phyloP scores from a whole-genome alignment of 257 asterid species.

The Nicotiana undulata region DNA sequence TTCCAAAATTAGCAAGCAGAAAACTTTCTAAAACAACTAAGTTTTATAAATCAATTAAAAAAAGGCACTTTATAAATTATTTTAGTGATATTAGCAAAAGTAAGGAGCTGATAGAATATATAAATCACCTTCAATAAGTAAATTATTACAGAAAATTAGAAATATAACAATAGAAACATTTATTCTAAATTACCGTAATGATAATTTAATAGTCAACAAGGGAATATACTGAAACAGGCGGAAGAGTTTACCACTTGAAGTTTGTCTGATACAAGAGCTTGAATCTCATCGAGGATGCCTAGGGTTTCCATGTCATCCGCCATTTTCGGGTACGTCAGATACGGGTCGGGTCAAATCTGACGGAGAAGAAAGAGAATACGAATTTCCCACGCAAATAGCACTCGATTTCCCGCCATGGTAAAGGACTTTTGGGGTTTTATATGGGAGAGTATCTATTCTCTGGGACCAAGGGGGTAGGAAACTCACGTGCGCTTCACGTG shows the following conservation, averaged over 20 bases:
- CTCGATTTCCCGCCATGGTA: conserved; percentile 58
- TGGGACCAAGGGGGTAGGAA: neutral
- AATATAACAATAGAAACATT: neutral
- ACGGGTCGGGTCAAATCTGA: conserved; percentile 11
- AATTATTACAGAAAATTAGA: neutral
- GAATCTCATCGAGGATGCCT: conserved; percentile 71
- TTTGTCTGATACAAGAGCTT: conserved; percentile 69
- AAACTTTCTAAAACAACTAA: neutral
- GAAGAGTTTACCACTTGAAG: conserved; percentile 79
- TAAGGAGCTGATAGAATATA: neutral
- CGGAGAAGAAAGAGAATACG: neutral
- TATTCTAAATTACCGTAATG: neutral
- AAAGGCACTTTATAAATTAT: neutral
- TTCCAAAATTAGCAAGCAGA: neutral
- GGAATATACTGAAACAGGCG: neutral
- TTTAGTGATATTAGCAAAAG: neutral
- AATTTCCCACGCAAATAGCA: conserved; percentile 25
- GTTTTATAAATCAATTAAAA: neutral
- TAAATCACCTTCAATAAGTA: neutral
- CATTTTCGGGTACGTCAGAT: conserved; percentile 30
- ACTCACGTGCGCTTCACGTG: neutral
- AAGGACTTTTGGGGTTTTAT: neutral
- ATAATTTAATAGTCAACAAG: neutral
- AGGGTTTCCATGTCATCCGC: conserved; percentile 57
- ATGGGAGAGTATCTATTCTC: too few relatives aligned